phyloP scores from a whole-genome alignment of 768 basidiomycete genomes.

The Termitomyces sp. region DNA sequence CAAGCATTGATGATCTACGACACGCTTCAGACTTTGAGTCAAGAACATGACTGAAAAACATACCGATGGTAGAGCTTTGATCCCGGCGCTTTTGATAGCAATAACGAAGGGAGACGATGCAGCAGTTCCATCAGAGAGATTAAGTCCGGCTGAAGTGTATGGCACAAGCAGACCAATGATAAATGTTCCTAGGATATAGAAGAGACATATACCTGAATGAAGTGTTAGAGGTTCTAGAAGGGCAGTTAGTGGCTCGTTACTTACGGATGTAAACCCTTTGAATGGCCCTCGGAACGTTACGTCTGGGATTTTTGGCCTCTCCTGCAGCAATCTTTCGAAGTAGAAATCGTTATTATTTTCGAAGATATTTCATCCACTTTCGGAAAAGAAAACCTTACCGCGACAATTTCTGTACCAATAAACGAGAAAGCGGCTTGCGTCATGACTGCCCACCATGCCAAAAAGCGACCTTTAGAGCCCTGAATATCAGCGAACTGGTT shows the following conservation, averaged over 20 bases:
- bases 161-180: conserved; percentile 84
- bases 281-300: conserved; percentile 58
- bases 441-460: conserved; percentile 52
- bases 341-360: conserved; percentile 2
- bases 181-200: conserved; percentile 63
- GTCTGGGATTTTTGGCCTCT: conserved; percentile 85
- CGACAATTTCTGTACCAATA: conserved; percentile 93
- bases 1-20: conserved; percentile 72
- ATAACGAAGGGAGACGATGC: conserved; percentile 88
- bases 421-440: conserved; percentile 89
- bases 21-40: background rate
- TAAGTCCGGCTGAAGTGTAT: conserved; percentile 52
- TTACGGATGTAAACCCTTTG: conserved; percentile 65
- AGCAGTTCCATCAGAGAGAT: conserved; percentile 50
- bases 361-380: background rate
- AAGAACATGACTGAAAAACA: conserved; percentile 15
- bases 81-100: conserved; percentile 82
- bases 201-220: conserved; percentile 72
- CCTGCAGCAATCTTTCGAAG: conserved; percentile 68
- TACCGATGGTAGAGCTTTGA: conserved; percentile 76
- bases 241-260: conserved; percentile 6
- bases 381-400: conserved; percentile 38
- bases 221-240: background rate
- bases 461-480: conserved; percentile 73
- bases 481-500: conserved; percentile 58